Evolutionary conservation across 371 early-diverging fungal genomes (phyloP), one percentile per base, ranked within the genome.

Genomic region (Rhizopus stolonifer): DNA sequence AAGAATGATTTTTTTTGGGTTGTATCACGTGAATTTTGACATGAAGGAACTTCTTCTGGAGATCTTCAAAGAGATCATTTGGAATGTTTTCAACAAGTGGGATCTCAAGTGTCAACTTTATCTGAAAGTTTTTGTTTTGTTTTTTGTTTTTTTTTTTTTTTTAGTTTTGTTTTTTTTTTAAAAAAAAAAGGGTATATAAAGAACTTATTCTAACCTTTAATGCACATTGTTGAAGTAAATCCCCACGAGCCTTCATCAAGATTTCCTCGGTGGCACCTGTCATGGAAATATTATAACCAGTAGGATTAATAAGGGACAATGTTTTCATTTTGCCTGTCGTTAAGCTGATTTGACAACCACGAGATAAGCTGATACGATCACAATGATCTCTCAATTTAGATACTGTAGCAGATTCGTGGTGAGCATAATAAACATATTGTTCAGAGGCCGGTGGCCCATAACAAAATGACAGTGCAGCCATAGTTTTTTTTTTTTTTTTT

Each of bases 11-110:
- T 10, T 50, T 33, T 38, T 58, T 53, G 14, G 61, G 66, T 9
- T 60, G 58, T 17, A 48, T 26, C 33, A 68, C 38, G 7, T 26
- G 51, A 42, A 68, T 64, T 14, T 42, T 63, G 8, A 70, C 68
- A 23, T 65, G 42, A 7, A 72, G 64, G 38, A 71, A 29, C 4
- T 29, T 67, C 39, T 54, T 49, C 48, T 64, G 52, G 42, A 77
- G 58, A 44, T 65, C 47, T 32, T 60, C 51, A 45, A 67, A 60
- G 34, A 45, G 54, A 34, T 63, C 51, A 21, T 36, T 40, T 46
- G 52, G 29, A 34, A 53, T 38, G 23, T 51, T 24, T 22, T 32
- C 9, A n/a, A 53, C 58, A 18, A 53, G 58, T 49, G 54, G 46
- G 18, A 63, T 49, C 22, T 54, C 48, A 39, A 63, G 46, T 33